Evolutionary conservation across 2,329 filamentous ascomycete species (phyloP), one percentile per base, ranked within the genome.

Genomic region (Aureobasidium sp.): DNA sequence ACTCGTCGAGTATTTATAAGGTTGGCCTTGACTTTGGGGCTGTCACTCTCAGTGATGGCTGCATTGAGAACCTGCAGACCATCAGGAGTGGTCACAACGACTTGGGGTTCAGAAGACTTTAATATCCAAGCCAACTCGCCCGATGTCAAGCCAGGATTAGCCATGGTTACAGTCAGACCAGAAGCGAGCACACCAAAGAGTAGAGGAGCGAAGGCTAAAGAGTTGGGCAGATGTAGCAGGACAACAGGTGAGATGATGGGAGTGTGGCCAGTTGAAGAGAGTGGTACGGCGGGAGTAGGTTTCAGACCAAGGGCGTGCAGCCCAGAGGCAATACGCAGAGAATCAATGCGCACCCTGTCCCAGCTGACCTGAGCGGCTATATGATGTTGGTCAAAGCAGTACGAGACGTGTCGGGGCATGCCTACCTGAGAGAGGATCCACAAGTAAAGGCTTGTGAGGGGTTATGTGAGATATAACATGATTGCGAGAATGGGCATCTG

Each of bases 291-390:
- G 25, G 39, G 32, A 3, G 41, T 5, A 12, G 51, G 35, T 14
- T 40, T 16, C 8, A 54, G 27, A 16, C 41, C 51, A 8, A 54
- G 19, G 27, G 34, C 27, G 11, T 54, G 51, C 1, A 54, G 51
- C 19, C 51, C 51, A 34, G 51, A 41, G 17, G 51, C 51, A 3
- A 54, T 48, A 14, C 51, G 51, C 2, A 54, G 16, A 4, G 51
- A 37, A 14, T 54, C 41, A 19, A 29, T 30, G 11, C 35, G 27
- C 7, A 37, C 35, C 16, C 51, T 35, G 3, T 47, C 39, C 51
- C 51, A 48, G 42, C 51, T 54, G 14, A 54, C 30, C n/a, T 54
- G 51, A 6, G 51, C 51, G 8, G 30, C 51, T 54, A n/a, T 14
- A 16, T 25, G 27, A 38, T 37, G 40, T 45, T 45, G 50, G 30